Percentiles rank a stretch among this genome's conserved stretches.
phyloP scores from a whole-genome alignment of 2,329 filamentous ascomycete genomes.

The Colletotrichum tamarilloi region DNA sequence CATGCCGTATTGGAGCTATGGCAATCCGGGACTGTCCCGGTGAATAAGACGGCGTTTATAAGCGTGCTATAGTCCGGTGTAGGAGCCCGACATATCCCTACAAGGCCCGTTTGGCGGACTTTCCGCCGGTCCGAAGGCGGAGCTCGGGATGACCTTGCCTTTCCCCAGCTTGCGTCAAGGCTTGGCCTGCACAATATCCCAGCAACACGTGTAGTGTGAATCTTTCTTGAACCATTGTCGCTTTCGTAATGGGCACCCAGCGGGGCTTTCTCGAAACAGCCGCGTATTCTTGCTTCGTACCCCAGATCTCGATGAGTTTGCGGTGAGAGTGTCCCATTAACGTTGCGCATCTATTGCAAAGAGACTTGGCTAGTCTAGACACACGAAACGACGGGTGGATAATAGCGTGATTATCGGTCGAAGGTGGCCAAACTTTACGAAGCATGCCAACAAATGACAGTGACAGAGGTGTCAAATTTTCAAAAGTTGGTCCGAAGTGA shows the following conservation, averaged over 20 bases:
- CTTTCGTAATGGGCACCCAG: not conserved
- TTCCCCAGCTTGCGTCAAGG: constrained; percentile 7
- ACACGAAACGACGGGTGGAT: constrained; percentile 27
- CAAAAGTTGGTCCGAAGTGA: constrained; percentile 6
- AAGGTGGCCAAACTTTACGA: not conserved
- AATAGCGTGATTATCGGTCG: constrained; percentile 5
- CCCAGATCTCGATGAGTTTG: constrained; percentile 24
- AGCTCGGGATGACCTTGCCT: constrained; percentile 15
- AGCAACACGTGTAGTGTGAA: not conserved
- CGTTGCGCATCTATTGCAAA: constrained; percentile 15
- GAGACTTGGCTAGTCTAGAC: constrained; percentile 2
- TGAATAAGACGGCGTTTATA: not conserved
- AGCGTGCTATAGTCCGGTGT: constrained; percentile 9
- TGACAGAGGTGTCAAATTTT: not conserved
- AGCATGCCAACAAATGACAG: constrained; percentile 18
- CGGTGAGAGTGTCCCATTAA: constrained; percentile 4
- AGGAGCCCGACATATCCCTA: constrained; percentile 1
- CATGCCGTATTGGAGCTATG: constrained; percentile 17
- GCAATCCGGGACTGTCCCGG: constrained; percentile 21
- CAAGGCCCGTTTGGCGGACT: constrained; percentile 8
- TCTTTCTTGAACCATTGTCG: constrained; percentile 14
- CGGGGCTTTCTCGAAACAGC: constrained; percentile 20
- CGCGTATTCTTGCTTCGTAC: constrained; percentile 6
- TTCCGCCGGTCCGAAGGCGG: not conserved
- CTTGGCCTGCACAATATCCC: constrained; percentile 13